Percentiles rank a stretch among this genome's conserved stretches.
Evolutionary conservation across 495 filamentous ascomycete genomes (phyloP).

Genomic region (Aspergillus biplanus): DNA sequence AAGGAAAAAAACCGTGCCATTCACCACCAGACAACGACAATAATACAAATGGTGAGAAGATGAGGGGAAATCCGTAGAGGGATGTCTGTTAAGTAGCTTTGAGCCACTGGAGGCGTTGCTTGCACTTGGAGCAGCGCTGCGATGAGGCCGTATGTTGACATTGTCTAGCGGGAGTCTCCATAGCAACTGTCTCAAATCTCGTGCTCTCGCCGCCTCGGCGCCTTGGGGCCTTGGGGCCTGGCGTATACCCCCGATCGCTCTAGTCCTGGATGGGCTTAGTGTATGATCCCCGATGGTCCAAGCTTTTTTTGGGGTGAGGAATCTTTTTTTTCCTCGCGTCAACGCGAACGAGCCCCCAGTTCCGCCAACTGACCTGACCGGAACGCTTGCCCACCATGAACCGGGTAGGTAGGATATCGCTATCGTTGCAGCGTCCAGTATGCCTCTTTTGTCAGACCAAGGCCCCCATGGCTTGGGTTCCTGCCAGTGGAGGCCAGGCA

Average conservation of each 20-base stretch:
- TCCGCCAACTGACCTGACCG: not conserved
- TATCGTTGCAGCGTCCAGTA: slow-evolving; percentile 38
- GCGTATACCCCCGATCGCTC: slow-evolving; percentile 31
- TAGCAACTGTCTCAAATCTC: slow-evolving; percentile 32
- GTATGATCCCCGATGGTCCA: slow-evolving; percentile 26
- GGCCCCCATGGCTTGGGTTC: slow-evolving; percentile 22
- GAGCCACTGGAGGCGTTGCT: slow-evolving; percentile 7
- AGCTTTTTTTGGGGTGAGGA: slow-evolving; percentile 26
- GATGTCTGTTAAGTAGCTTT: slow-evolving; percentile 22
- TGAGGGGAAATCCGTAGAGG: slow-evolving; percentile 22
- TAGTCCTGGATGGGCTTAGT: slow-evolving; percentile 34
- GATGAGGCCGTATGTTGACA: slow-evolving; percentile 35
- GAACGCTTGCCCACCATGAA: slow-evolving; percentile 19
- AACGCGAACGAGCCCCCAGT: not conserved
- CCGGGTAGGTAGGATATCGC: slow-evolving; percentile 36
- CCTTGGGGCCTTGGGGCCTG: slow-evolving; percentile 28
- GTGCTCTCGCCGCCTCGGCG: slow-evolving; percentile 20
- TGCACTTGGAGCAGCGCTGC: not conserved
- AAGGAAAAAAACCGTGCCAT: slow-evolving; percentile 19
- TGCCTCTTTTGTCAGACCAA: slow-evolving; percentile 48
- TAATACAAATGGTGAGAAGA: slow-evolving; percentile 9
- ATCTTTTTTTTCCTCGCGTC: slow-evolving; percentile 17
- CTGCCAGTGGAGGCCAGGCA: slow-evolving; percentile 38
- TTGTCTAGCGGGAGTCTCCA: slow-evolving; percentile 40
- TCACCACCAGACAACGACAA: slow-evolving; percentile 23